Base-by-base conservation (phyloP, 2,329 filamentous ascomycete genomes). In the Fusarium verrucosum region DNA sequence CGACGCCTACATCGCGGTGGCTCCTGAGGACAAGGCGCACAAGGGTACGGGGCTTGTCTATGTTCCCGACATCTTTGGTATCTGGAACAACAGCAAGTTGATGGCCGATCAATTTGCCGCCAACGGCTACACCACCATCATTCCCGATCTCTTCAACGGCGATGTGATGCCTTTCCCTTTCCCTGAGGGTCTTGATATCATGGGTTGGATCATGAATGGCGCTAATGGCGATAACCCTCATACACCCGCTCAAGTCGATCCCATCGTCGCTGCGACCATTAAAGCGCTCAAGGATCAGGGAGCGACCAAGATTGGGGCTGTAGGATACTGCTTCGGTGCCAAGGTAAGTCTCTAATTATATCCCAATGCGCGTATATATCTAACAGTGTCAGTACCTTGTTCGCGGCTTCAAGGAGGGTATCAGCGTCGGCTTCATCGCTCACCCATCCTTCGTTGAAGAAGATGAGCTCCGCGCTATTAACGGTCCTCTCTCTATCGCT, bases 271-370 rank as follows among this genome's bases (percentile, higher is more conserved):
- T 22, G 69, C 73, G 30, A 73, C 69, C 30, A 74, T 90, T 71
- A 84, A 86, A 73, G 81, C 85, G 52, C 73, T 92, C 50, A 83
- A 74, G 50, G 76, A 77, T n/a, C 74, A 81, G 32, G 83, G 84
- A n/a, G 75, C 83, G 19, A 79, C 79, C 46, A 82, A 79, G 52
- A 77, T 90, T 52, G 86, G 80, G 4, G 82, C 80, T 3, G 83
- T 85, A 0, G 88, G 87, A 4, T 90, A 89, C 75, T 90, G 88
- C 74, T 89, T 87, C 69, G 88, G 88, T 3, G 87, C 84, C 16
- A 85, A 84, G 87, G 53, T 85, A 81, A 71, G 76, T 84, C 44
- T 35, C 5, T 2, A 2, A 2, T 2, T 3, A n/a, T 11, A 1
- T 3, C 7, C 11, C 1, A 8, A 4, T n/a, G n/a, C n/a, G 8